phyloP scores from a whole-genome alignment of 148 eudicot species.

The Nyssa sinensis region DNA sequence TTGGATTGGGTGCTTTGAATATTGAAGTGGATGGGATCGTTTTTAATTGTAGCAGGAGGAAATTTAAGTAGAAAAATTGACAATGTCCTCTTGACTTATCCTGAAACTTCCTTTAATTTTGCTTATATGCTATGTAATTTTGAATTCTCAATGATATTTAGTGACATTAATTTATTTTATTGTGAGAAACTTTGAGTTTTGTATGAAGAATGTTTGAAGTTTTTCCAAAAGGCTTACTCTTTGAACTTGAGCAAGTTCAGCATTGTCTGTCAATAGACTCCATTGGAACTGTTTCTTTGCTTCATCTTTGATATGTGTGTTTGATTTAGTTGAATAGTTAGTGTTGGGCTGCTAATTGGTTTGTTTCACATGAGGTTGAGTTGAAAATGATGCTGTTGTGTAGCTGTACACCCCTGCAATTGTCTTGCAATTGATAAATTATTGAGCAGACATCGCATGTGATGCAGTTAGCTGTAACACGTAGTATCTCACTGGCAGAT shows the following conservation, averaged over 20 bases:
- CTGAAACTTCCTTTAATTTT: not conserved
- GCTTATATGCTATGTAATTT: not conserved
- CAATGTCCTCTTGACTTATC: slow-evolving; percentile 8
- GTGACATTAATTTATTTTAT: not conserved
- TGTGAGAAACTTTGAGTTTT: not conserved
- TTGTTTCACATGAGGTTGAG: not conserved
- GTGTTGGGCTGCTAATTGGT: not conserved
- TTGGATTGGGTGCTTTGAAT: not conserved
- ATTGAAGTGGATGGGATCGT: too few species aligned
- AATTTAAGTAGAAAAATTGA: slow-evolving; percentile 4
- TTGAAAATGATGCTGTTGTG: not conserved
- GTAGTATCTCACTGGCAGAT: not conserved
- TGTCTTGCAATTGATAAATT: not conserved
- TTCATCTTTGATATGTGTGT: too few species aligned
- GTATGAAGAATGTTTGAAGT: not conserved
- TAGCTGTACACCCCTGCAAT: not conserved
- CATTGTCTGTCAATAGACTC: too few species aligned
- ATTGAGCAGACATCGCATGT: slow-evolving; percentile 5
- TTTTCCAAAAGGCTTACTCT: not conserved
- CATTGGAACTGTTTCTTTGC: too few species aligned
- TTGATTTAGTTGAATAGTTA: too few species aligned
- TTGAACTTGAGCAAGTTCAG: not conserved
- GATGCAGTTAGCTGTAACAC: not conserved
- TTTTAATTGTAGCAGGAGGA: slow-evolving; percentile 7
- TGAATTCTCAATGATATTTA: not conserved